Conservation (phyloP, 176 grass and related monocot species). For the Dactylis glomerata region DNA sequence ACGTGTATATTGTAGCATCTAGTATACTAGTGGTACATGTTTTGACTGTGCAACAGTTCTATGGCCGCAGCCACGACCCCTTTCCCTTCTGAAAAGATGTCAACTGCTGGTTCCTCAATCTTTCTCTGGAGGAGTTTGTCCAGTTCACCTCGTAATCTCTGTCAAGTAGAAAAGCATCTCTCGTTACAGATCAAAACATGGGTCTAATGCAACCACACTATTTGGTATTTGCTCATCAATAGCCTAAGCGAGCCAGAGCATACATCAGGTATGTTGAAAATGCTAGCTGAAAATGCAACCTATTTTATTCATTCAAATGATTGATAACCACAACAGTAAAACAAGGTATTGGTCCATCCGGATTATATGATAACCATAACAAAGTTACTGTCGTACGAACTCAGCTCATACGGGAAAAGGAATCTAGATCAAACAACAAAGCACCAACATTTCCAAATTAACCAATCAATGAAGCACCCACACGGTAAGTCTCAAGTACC, state of each 20-base stretch:
- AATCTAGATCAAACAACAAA: neutral
- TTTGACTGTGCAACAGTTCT: conserved; percentile 78
- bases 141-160: conserved; percentile 87
- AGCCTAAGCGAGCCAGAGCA: neutral
- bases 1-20: neutral
- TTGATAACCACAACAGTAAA: neutral
- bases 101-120: conserved; percentile 77
- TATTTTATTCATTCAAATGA: neutral
- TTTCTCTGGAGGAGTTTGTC: conserved; percentile 86
- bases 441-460: neutral
- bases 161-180: conserved; percentile 5
- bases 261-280: neutral
- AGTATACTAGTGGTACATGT: conserved; percentile 39
- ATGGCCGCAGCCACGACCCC: conserved; percentile 83
- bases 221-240: neutral
- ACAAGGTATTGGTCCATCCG: neutral
- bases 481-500: neutral
- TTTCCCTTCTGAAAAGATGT: conserved; percentile 72
- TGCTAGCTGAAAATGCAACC: neutral
- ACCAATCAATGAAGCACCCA: neutral
- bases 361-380: neutral
- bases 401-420: neutral
- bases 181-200: neutral
- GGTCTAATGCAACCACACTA: neutral
- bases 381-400: neutral